Conservation (phyloP, 179 eudicot species). For the Corrigiola litoralis region DNA sequence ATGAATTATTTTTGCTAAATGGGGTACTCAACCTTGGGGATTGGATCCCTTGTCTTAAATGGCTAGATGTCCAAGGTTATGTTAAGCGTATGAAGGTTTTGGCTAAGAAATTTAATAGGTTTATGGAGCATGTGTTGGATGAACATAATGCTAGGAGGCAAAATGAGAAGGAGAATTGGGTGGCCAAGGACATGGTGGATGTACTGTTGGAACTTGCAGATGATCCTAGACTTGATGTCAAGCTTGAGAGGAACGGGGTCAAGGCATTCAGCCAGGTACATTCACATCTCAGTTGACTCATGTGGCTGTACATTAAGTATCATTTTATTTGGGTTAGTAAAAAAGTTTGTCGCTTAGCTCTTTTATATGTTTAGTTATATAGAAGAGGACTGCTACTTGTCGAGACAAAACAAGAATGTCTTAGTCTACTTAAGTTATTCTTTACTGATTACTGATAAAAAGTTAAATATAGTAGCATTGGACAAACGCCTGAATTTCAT, state of each 20-base stretch:
- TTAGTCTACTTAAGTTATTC: too few relatives aligned
- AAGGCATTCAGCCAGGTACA: conserved; percentile 47
- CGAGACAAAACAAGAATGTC: too few relatives aligned
- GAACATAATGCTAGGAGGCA: conserved; percentile 33
- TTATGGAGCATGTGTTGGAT: conserved; percentile 41
- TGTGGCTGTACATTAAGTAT: too few relatives aligned
- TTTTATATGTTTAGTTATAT: too few relatives aligned
- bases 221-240: conserved; percentile 65
- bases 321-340: too few relatives aligned
- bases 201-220: conserved; percentile 56
- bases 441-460: too few relatives aligned
- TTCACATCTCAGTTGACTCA: too few relatives aligned
- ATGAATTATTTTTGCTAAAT: conserved; percentile 60
- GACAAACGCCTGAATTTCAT: too few relatives aligned
- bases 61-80: conserved; percentile 46
- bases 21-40: conserved; percentile 47
- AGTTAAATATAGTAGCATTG: too few relatives aligned
- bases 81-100: conserved; percentile 51
- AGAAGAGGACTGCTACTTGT: too few relatives aligned
- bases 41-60: conserved; percentile 40
- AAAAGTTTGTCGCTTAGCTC: too few relatives aligned
- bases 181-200: conserved; percentile 45
- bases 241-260: conserved; percentile 70
- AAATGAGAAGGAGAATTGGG: conserved; percentile 20
- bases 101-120: conserved; percentile 37